A percentile compares a stretch with the other conserved stretches of the same genome.
Conservation (phyloP, 1,284 basidiomycete genomes). For the Ganoderma multipileum region DNA sequence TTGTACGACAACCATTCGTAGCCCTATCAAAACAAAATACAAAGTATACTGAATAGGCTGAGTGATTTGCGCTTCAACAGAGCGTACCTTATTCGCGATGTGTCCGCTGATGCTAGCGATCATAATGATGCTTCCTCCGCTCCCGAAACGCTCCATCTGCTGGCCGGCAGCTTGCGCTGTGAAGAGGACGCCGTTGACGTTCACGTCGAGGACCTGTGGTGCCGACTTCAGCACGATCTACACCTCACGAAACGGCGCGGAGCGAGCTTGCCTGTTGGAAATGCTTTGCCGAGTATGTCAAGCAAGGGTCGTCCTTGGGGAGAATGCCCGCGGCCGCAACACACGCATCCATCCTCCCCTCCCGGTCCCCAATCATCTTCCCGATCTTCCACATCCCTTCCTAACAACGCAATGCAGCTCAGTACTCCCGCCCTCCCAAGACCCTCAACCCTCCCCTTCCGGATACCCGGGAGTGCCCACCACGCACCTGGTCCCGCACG, state of each 20-base stretch:
- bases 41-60: no score
- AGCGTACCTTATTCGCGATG: conserved; percentile 76
- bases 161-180: conserved; percentile 82
- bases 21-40: conserved; percentile 46
- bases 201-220: conserved; percentile 71
- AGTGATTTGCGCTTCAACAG: neutral
- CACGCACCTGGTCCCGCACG: conserved; percentile 60
- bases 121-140: conserved; percentile 79
- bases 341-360: conserved; percentile 77
- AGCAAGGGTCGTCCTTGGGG: conserved; percentile 62
- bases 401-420: conserved; percentile 15
- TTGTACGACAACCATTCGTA: conserved; percentile 80
- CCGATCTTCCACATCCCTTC: conserved; percentile 58
- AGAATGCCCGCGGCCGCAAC: conserved; percentile 66
- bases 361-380: conserved; percentile 65
- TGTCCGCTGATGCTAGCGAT: conserved; percentile 88
- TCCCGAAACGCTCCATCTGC: conserved; percentile 76
- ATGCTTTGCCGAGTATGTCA: conserved; percentile 72
- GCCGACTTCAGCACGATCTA: neutral
- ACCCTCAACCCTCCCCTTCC: no score
- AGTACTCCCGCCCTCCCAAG: no score
- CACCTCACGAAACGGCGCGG: neutral
- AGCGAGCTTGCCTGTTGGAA: conserved; percentile 62
- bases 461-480: no score
- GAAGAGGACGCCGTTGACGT: conserved; percentile 78